Percentiles rank a stretch among this genome's conserved stretches.
Conservation (phyloP, 805 yeast species). For the Limtongia smithiae region DNA sequence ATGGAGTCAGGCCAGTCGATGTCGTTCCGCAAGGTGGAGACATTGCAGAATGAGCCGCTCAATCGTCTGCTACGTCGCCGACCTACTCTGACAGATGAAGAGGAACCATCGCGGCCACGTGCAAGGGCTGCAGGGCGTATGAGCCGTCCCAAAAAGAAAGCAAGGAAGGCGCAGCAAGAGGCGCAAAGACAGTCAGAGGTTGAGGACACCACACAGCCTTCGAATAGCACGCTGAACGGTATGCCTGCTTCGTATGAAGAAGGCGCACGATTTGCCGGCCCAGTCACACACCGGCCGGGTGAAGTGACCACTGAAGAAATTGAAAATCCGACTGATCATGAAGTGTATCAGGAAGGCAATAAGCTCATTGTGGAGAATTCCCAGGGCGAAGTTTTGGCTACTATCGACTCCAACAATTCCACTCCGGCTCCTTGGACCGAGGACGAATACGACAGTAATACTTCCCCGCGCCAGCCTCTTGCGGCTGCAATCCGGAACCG, state of each 20-base stretch:
- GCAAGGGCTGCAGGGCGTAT: constrained; percentile 27
- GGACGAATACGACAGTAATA: not conserved
- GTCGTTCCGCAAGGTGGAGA: constrained; percentile 79
- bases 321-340: constrained; percentile 24
- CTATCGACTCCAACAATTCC: constrained; percentile 33
- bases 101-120: constrained; percentile 17
- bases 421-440: constrained; percentile 18
- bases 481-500: not conserved
- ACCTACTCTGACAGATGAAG: constrained; percentile 3
- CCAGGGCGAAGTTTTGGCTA: constrained; percentile 69
- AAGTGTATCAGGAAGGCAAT: constrained; percentile 67
- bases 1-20: constrained; percentile 73
- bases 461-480: not conserved
- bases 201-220: not conserved
- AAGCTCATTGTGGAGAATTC: constrained; percentile 74
- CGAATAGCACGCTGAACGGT: not conserved
- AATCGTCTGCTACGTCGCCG: constrained; percentile 18
- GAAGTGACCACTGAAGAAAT: constrained; percentile 25
- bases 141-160: constrained; percentile 6
- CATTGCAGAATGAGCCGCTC: constrained; percentile 41
- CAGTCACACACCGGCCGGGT: constrained; percentile 3
- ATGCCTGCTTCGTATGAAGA: constrained; percentile 2
- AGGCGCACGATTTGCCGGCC: constrained; percentile 12
- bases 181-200: constrained; percentile 1
- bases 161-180: not conserved